These are phyloP conservation scores for Hippophae gyantsensis DNA, from an alignment of 306 rosid genomes.

Conservation along the genomic window DNA sequence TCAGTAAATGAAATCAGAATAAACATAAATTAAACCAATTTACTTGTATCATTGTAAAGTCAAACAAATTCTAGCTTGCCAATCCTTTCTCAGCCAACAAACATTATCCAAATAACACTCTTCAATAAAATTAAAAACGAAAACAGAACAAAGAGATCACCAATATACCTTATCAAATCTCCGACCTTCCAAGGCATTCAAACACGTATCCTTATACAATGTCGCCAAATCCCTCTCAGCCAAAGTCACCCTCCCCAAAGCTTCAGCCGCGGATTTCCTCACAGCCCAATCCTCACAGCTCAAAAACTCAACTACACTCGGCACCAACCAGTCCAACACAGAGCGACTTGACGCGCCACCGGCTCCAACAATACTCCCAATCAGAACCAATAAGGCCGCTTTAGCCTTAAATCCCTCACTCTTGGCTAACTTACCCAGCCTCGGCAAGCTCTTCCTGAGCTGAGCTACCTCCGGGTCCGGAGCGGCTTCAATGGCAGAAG, in stretches of 20 bases:
- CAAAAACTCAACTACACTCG: slow-evolving; percentile 58
- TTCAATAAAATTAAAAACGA: neutral
- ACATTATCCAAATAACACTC: slow-evolving; percentile 1
- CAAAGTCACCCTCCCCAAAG: slow-evolving; percentile 60
- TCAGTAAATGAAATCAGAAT: neutral
- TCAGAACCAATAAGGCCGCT: slow-evolving; percentile 65
- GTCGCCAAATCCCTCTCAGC: slow-evolving; percentile 55
- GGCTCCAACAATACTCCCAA: slow-evolving; percentile 57
- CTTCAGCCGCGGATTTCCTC: slow-evolving; percentile 85
- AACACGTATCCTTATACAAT: slow-evolving; percentile 43
- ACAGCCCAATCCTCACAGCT: slow-evolving; percentile 82
- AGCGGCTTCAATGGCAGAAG: slow-evolving; percentile 76
- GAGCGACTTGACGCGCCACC: slow-evolving; percentile 69
- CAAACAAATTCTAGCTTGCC: neutral
- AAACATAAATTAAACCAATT: neutral
- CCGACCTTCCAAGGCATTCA: slow-evolving; percentile 71
- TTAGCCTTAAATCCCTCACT: slow-evolving; percentile 68
- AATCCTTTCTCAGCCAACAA: neutral
- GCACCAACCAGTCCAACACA: slow-evolving; percentile 73
- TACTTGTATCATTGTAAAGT: slow-evolving; percentile 1
- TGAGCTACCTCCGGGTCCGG: slow-evolving; percentile 55
- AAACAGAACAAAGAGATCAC: neutral
- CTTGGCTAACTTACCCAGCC: slow-evolving; percentile 70
- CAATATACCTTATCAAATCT: slow-evolving; percentile 76
- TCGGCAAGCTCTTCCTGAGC: slow-evolving; percentile 48